Conservation (phyloP, 2,329 filamentous ascomycete genomes). For the Rhytidhysteron rufulum region DNA sequence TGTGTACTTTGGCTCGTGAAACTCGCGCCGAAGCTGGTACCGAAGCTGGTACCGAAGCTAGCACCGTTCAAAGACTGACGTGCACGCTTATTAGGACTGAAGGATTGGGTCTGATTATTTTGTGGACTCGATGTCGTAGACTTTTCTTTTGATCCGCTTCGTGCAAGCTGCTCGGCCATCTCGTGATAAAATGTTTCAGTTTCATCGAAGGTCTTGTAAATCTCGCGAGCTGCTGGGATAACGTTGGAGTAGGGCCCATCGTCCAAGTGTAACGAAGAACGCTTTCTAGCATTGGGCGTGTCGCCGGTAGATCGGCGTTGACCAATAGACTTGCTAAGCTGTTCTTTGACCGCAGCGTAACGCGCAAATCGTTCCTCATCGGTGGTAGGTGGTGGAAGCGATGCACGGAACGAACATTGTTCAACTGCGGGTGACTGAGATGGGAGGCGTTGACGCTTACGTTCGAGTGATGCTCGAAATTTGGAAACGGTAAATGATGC, state of each 20-base stretch:
- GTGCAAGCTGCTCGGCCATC: neutral
- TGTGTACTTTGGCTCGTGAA: neutral
- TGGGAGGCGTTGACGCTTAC: conserved; percentile 1
- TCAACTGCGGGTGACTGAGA: neutral
- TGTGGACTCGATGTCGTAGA: conserved; percentile 3
- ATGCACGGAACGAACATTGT: neutral
- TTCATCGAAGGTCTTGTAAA: conserved; percentile 2
- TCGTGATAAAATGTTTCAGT: conserved; percentile 4
- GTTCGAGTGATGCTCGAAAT: neutral
- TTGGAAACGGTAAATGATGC: neutral
- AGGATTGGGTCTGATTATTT: neutral
- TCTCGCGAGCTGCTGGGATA: neutral
- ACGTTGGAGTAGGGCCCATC: neutral
- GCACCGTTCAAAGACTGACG: neutral
- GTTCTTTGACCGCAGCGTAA: neutral
- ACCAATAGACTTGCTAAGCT: neutral
- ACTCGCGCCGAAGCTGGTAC: neutral
- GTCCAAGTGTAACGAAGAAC: neutral
- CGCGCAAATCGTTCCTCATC: conserved; percentile 3
- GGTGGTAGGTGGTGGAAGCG: neutral
- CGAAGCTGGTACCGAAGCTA: neutral
- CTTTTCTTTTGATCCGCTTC: neutral
- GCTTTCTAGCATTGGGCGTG: neutral
- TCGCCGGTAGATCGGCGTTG: neutral
- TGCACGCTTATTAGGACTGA: neutral